A percentile compares a stretch with the other conserved stretches of the same genome.
phyloP scores from a whole-genome alignment of 2,329 filamentous ascomycete species.

The Leptographium lundbergii region DNA sequence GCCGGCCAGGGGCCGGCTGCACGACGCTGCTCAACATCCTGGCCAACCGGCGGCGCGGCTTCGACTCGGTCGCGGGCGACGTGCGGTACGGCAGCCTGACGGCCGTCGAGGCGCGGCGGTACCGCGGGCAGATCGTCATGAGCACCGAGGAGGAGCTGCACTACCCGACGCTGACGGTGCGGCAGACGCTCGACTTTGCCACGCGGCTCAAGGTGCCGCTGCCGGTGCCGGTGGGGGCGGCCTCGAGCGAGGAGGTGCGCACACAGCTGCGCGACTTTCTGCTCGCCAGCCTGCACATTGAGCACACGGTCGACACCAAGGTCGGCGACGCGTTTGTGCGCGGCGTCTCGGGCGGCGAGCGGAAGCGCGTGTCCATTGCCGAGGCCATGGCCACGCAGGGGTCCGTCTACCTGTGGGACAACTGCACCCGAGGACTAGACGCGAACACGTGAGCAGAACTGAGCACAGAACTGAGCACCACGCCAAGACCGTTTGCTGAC shows the following conservation, averaged over 20 bases:
- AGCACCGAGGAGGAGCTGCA: conserved; percentile 57
- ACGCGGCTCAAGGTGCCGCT: conserved; percentile 45
- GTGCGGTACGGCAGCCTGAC: conserved; percentile 45
- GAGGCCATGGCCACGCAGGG: conserved; percentile 70
- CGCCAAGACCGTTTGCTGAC: too few relatives aligned
- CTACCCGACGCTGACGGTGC: conserved; percentile 55
- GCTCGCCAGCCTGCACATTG: conserved; percentile 55
- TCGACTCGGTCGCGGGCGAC: conserved; percentile 50
- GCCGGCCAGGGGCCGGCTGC: conserved; percentile 45
- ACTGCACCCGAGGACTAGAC: conserved; percentile 44
- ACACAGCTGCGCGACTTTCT: conserved; percentile 38
- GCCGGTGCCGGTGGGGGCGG: conserved; percentile 29
- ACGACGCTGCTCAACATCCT: conserved; percentile 48
- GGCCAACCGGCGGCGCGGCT: conserved; percentile 56
- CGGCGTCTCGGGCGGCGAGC: conserved; percentile 67
- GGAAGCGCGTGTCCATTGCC: conserved; percentile 70
- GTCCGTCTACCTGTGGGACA: conserved; percentile 63
- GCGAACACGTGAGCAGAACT: conserved; percentile 28
- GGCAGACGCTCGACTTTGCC: conserved; percentile 56
- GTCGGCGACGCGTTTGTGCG: conserved; percentile 74
- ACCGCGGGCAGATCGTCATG: conserved; percentile 30
- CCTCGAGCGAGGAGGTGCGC: conserved; percentile 31
- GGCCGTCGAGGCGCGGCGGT: conserved; percentile 28
- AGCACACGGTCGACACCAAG: conserved; percentile 73
- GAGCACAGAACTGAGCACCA: too few relatives aligned